Percentiles rank a stretch among this genome's conserved stretches.
These are phyloP conservation scores for Sclerotinia spermophila DNA, from an alignment of 2,329 filamentous ascomycete genomes.

Conservation along the genomic window DNA sequence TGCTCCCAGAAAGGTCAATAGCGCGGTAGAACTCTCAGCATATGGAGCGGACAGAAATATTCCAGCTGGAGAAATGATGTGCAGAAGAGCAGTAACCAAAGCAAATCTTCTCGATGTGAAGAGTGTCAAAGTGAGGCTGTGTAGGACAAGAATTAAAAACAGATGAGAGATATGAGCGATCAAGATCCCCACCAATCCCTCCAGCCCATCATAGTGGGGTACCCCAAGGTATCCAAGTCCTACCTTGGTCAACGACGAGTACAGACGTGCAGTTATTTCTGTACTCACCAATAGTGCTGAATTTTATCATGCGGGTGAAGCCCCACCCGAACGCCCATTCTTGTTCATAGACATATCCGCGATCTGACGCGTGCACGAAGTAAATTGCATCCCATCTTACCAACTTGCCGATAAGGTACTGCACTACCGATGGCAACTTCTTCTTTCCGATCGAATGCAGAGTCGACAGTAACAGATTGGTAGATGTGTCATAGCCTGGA, in stretches of 20 bases:
- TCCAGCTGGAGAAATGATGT: conserved; percentile 82
- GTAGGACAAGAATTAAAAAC: conserved; percentile 68
- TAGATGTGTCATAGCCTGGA: conserved; percentile 74
- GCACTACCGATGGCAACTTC: conserved; percentile 24
- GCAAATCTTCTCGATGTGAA: conserved; percentile 50
- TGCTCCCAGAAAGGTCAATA: conserved; percentile 71
- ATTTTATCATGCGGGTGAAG: conserved; percentile 43
- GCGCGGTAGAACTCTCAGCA: conserved; percentile 73
- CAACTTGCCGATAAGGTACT: conserved; percentile 44
- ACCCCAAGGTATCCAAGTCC: conserved; percentile 33
- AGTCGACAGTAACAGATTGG: conserved; percentile 46
- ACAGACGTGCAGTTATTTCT: background rate
- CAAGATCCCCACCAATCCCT: conserved; percentile 56
- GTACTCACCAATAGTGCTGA: conserved; percentile 29
- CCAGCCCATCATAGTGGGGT: conserved; percentile 37
- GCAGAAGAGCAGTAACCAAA: conserved; percentile 67
- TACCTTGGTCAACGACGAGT: conserved; percentile 20
- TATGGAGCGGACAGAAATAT: conserved; percentile 87
- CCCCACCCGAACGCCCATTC: conserved; percentile 77
- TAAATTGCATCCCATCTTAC: conserved; percentile 82
- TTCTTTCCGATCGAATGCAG: conserved; percentile 26
- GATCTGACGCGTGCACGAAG: conserved; percentile 59
- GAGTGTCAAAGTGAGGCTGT: conserved; percentile 59
- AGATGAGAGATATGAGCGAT: conserved; percentile 75
- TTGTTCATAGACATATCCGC: conserved; percentile 72